Evolutionary conservation across 129 eudicot species (phyloP).

Genomic region (Tanacetum coccineum): DNA sequence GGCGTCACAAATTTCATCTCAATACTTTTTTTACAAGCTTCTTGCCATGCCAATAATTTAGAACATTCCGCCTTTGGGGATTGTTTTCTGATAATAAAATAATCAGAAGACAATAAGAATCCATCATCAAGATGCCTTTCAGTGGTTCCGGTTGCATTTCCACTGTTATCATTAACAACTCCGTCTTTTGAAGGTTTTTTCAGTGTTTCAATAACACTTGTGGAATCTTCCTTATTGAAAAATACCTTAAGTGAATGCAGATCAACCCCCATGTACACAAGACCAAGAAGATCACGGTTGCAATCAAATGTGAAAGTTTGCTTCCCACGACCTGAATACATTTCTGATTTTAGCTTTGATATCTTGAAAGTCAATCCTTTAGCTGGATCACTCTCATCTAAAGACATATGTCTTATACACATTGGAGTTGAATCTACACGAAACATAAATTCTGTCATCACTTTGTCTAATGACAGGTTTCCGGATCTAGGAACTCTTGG

Average conservation of each 20-base stretch:
- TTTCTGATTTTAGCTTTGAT: slow-evolving; percentile 70
- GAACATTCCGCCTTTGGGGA: slow-evolving; percentile 86
- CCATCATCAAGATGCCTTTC: slow-evolving; percentile 78
- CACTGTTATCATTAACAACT: slow-evolving; percentile 34
- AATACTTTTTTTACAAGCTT: slow-evolving; percentile 79
- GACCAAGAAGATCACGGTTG: slow-evolving; percentile 74
- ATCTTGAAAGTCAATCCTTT: slow-evolving; percentile 74
- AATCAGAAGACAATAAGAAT: slow-evolving; percentile 81
- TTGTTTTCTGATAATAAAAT: slow-evolving; percentile 87
- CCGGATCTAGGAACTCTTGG: slow-evolving; percentile 92
- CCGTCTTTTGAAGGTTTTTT: slow-evolving; percentile 60
- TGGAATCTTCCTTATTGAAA: slow-evolving; percentile 56
- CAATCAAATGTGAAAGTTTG: slow-evolving; percentile 79
- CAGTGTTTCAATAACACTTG: slow-evolving; percentile 54
- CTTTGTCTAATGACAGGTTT: slow-evolving; percentile 77
- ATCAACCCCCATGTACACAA: slow-evolving; percentile 84
- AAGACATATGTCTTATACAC: slow-evolving; percentile 63
- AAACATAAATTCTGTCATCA: slow-evolving; percentile 88
- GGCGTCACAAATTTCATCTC: slow-evolving; percentile 75
- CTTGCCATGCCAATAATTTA: slow-evolving; percentile 86
- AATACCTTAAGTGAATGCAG: slow-evolving; percentile 70
- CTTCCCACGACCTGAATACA: slow-evolving; percentile 69
- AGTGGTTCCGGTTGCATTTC: slow-evolving; percentile 25
- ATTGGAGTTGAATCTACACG: slow-evolving; percentile 77
- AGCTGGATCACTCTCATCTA: slow-evolving; percentile 87